Percentiles rank a stretch among this genome's conserved stretches.
Evolutionary conservation across 1,139 yeast genomes (phyloP).

Genomic region (Geotrichum fermentans): DNA sequence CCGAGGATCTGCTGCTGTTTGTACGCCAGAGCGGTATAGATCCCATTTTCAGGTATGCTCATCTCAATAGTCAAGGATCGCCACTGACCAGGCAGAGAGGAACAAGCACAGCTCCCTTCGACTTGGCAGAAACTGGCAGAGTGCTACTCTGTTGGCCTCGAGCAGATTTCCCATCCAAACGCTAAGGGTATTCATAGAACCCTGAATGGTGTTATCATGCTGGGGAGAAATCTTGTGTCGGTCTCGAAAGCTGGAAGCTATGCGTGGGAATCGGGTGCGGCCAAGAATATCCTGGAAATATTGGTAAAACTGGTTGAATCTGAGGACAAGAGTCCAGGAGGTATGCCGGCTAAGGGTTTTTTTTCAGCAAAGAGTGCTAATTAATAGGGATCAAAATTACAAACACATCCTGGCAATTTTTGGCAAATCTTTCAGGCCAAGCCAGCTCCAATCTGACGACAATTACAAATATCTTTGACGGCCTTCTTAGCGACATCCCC

Average conservation of each 20-base stretch:
- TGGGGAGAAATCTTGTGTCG: slow-evolving; percentile 27
- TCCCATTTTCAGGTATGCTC: slow-evolving; percentile 16
- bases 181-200: slow-evolving; percentile 12
- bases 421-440: slow-evolving; percentile 24
- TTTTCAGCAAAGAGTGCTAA: no score
- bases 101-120: not conserved
- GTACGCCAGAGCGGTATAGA: slow-evolving; percentile 19
- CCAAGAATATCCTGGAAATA: not conserved
- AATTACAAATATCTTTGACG: slow-evolving; percentile 13
- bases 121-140: slow-evolving; percentile 11
- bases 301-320: not conserved
- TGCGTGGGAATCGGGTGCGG: slow-evolving; percentile 23
- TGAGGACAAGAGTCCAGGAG: not conserved
- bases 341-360: slow-evolving; percentile 2
- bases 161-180: not conserved
- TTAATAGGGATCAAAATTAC: slow-evolving; percentile 18
- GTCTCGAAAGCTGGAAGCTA: slow-evolving; percentile 21
- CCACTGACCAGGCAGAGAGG: slow-evolving; percentile 8
- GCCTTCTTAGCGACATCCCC: slow-evolving; percentile 1
- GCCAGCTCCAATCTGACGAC: not conserved
- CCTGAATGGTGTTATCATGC: slow-evolving; percentile 26
- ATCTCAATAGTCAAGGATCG: not conserved
- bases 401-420: slow-evolving; percentile 22
- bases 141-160: slow-evolving; percentile 2
- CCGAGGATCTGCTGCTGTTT: slow-evolving; percentile 13